Evolutionary conservation across 177 flowering plant species (phyloP).

Genomic region (Tripterygium wilfordii): DNA sequence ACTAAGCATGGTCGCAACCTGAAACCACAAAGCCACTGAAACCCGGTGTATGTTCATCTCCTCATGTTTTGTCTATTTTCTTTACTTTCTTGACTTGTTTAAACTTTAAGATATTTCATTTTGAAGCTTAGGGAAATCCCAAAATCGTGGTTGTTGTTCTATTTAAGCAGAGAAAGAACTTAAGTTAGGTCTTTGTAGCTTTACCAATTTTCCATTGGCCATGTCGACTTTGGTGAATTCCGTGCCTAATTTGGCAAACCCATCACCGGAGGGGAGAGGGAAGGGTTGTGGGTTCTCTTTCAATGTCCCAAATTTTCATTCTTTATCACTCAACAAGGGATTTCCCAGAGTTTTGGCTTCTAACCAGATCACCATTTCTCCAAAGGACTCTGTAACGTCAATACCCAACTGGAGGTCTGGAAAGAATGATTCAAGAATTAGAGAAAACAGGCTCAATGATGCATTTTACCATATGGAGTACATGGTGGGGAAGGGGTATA

Average conservation of each 20-base stretch:
- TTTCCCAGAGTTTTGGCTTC: constrained; percentile 52
- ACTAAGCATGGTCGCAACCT: too few relatives aligned
- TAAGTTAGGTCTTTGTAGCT: neutral
- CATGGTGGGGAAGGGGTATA: constrained; percentile 63
- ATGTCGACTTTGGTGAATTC: constrained; percentile 44
- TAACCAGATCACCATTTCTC: constrained; percentile 44
- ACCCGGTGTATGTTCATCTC: too few relatives aligned
- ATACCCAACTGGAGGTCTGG: constrained; percentile 65
- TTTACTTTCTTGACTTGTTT: too few relatives aligned
- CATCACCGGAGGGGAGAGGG: constrained; percentile 26
- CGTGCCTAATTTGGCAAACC: constrained; percentile 35
- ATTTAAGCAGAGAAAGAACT: too few relatives aligned
- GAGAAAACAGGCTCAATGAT: constrained; percentile 48
- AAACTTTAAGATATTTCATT: too few relatives aligned
- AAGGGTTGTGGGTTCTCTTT: constrained; percentile 41
- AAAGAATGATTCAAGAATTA: constrained; percentile 34
- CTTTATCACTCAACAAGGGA: constrained; percentile 38
- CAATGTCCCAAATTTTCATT: constrained; percentile 43
- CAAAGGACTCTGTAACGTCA: constrained; percentile 45
- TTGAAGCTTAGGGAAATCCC: too few relatives aligned
- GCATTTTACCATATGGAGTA: constrained; percentile 57
- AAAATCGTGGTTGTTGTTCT: too few relatives aligned
- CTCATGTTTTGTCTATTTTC: too few relatives aligned
- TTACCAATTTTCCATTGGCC: neutral
- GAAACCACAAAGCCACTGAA: too few relatives aligned